Evolutionary conservation across 208 protist species (phyloP).

Genomic region (Leptomonas pyrrhocoris): DNA sequence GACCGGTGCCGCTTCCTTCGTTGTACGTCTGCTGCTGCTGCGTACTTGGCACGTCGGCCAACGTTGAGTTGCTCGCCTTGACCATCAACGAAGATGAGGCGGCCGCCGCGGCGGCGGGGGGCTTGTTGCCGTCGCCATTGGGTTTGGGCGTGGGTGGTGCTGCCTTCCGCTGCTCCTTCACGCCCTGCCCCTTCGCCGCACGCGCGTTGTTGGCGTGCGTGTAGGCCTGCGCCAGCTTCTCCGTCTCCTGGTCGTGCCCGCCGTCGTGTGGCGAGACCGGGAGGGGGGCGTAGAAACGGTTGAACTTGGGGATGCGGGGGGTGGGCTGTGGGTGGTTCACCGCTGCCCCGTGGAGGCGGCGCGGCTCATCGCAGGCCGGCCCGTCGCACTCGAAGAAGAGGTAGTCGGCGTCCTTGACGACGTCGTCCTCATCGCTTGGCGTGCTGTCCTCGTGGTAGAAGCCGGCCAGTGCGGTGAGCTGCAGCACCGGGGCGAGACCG

Average conservation of each 20-base stretch:
- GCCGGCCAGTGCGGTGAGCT: conserved; percentile 38
- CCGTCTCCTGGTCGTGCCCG: neutral
- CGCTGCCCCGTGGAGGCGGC: neutral
- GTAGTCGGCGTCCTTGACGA: conserved; percentile 17
- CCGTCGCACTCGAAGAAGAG: conserved; percentile 32
- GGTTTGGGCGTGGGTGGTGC: neutral
- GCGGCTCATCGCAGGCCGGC: neutral
- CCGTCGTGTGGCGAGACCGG: conserved; percentile 16
- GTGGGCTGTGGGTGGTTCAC: conserved; percentile 8
- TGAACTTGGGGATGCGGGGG: conserved; percentile 41
- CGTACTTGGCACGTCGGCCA: conserved; percentile 4
- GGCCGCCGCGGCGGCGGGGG: conserved; percentile 3
- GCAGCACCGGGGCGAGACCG: conserved; percentile 62
- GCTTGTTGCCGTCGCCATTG: conserved; percentile 3
- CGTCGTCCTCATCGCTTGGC: conserved; percentile 22
- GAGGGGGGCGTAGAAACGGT: conserved; percentile 44
- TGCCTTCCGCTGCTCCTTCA: neutral
- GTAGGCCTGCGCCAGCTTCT: neutral
- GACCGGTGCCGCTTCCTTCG: neutral
- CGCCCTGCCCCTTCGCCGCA: neutral
- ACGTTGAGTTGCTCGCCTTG: neutral
- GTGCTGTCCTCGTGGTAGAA: conserved; percentile 26
- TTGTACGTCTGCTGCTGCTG: neutral
- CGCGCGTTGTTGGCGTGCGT: neutral
- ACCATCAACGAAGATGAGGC: neutral